These are phyloP conservation scores for Cyathus striatus DNA, from an alignment of 768 basidiomycete species.

Conservation along the genomic window DNA sequence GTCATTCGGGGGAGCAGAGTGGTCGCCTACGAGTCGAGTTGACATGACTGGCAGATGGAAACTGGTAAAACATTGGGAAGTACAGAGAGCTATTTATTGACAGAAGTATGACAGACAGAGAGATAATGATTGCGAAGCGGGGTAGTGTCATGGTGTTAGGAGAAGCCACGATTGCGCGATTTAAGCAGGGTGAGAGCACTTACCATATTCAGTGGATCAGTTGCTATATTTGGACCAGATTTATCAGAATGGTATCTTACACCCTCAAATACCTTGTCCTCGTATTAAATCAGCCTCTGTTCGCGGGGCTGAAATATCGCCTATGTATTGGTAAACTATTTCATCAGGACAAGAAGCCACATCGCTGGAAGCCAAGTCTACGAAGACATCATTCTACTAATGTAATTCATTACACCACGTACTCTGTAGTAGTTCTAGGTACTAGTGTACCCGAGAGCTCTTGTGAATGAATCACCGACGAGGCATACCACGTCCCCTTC, in stretches of 20 bases:
- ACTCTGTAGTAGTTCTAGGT: no score
- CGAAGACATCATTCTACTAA: neutral
- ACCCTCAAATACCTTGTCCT: neutral
- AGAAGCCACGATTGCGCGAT: conserved; percentile 17
- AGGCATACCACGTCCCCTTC: conserved; percentile 80
- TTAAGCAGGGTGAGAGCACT: neutral
- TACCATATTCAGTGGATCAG: conserved; percentile 7
- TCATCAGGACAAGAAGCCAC: no score
- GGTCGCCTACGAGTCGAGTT: conserved; percentile 7
- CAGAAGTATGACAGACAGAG: neutral
- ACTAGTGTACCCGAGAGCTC: no score
- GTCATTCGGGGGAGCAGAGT: neutral
- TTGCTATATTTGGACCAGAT: conserved; percentile 10
- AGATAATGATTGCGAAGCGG: neutral
- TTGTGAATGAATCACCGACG: conserved; percentile 63
- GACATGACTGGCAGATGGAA: conserved; percentile 8
- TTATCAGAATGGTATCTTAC: neutral
- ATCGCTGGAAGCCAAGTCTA: neutral
- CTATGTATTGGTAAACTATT: neutral
- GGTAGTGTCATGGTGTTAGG: conserved; percentile 13
- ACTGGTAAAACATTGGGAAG: neutral
- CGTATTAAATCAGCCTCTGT: no score
- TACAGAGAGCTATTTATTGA: conserved; percentile 1
- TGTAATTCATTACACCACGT: no score
- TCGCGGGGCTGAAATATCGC: no score